A percentile compares a stretch with the other conserved stretches of the same genome.
Conservation (phyloP, 2,329 filamentous ascomycete genomes). For the Botrytis fabae region DNA sequence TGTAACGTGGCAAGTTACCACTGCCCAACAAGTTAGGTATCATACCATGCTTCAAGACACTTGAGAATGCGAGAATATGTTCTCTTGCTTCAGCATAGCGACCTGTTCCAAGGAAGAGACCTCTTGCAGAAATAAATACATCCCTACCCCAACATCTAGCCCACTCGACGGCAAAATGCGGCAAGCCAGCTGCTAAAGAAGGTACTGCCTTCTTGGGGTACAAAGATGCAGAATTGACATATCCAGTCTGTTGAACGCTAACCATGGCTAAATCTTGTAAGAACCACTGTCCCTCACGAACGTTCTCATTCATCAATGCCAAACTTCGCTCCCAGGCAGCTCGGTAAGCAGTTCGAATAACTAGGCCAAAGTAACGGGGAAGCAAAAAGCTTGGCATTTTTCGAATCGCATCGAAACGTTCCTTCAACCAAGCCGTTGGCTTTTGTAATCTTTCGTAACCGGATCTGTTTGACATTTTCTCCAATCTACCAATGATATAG, state of each 20-base stretch:
- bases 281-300: constrained; percentile 83
- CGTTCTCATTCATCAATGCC: constrained; percentile 73
- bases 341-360: constrained; percentile 83
- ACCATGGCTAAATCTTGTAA: constrained; percentile 86
- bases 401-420: constrained; percentile 83
- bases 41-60: constrained; percentile 97
- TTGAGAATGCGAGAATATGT: constrained; percentile 92
- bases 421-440: constrained; percentile 75
- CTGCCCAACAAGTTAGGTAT: constrained; percentile 91
- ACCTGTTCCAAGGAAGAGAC: constrained; percentile 86
- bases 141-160: constrained; percentile 96
- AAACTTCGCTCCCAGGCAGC: constrained; percentile 78
- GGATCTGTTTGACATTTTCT: constrained; percentile 65
- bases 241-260: constrained; percentile 85
- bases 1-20: constrained; percentile 85
- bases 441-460: constrained; percentile 63
- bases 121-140: constrained; percentile 92
- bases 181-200: constrained; percentile 85
- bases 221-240: constrained; percentile 85
- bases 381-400: constrained; percentile 84
- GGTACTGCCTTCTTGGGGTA: constrained; percentile 84
- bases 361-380: constrained; percentile 88
- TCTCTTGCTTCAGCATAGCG: constrained; percentile 87
- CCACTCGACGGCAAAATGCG: constrained; percentile 93
- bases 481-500: constrained; percentile 77